Base-by-base conservation (phyloP, 2,329 filamentous ascomycete genomes). In the Aspergillus intermedius region DNA sequence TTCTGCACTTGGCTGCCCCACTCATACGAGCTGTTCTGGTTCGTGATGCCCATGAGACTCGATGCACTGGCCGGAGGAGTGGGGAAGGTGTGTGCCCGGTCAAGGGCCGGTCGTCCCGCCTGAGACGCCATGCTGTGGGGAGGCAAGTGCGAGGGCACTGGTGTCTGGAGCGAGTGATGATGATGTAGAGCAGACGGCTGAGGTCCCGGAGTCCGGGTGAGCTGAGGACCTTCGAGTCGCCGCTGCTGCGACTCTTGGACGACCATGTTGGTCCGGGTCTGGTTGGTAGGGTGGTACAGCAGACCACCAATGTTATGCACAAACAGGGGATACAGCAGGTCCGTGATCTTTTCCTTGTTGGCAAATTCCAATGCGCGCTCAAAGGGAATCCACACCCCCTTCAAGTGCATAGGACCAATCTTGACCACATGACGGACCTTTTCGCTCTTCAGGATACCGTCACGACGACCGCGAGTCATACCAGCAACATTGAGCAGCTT, bases 291-390 rank as follows among this genome's bases (percentile, higher is more conserved):
- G 67, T 97, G 91, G 69, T 96, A 97, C 44, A 97, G 80, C 55
- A 97, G 77, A 49, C 89, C 87, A 51, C 89, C 89, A 65, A 97
- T 97, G 71, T 97, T 95, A 71, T 97, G 91, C 35, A 97, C 93
- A 67, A 98, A 98, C 44, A 98, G 77, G 46, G 93, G 93, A 69
- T 97, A 98, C 47, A 97, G 75, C 43, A 91, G 76, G 71, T 97
- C 91, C 0, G 93, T 97, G 55, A 97, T 98, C 74, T 97, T 97
- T 72, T 98, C 93, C 78, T 96, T 97, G 76, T 98, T 98, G 56
- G 93, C 93, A 67, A 98, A 97, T 62, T 97, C 93, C 47, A 98
- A 75, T n/a, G 93, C 93, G 57, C 93, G 86, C 60, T 97, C 93
- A 61, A 95, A 97, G 2, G 93, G 93, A 62, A 98, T 98, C 91